These are phyloP conservation scores for Parathielavia appendiculata DNA, from an alignment of 495 filamentous ascomycete genomes.

Conservation along the genomic window DNA sequence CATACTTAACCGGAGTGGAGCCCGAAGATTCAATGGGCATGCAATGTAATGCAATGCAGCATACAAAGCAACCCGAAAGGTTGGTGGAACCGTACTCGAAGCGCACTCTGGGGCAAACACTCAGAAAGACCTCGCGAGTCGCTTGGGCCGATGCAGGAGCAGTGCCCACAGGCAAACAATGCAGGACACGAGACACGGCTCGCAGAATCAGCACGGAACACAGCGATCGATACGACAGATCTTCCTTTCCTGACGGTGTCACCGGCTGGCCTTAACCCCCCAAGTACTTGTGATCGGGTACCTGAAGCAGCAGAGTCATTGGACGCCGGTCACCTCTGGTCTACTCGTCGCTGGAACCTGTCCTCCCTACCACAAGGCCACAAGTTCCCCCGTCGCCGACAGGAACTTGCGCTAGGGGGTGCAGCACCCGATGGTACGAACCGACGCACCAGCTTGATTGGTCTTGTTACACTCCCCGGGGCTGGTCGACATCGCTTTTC, in stretches of 20 bases:
- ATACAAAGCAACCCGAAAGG: not conserved
- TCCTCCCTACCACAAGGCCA: conserved; percentile 1
- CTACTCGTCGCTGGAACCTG: not conserved
- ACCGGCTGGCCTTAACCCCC: conserved; percentile 11
- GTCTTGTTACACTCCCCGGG: not conserved
- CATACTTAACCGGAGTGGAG: too few species aligned
- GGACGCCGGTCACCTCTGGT: conserved; percentile 8
- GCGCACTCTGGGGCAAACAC: not conserved
- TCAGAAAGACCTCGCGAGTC: not conserved
- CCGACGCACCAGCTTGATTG: not conserved
- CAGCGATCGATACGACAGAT: not conserved
- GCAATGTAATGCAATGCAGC: conserved; percentile 5
- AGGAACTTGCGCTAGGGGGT: not conserved
- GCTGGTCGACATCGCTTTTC: not conserved
- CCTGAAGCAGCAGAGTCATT: conserved; percentile 14
- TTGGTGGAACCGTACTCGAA: not conserved
- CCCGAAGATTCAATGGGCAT: conserved; percentile 1
- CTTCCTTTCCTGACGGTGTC: conserved; percentile 1
- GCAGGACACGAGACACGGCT: too few species aligned
- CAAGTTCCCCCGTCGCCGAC: not conserved
- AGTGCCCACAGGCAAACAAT: too few species aligned
- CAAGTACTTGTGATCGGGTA: too few species aligned
- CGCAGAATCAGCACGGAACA: not conserved
- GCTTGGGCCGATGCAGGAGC: too few species aligned
- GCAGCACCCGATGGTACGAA: conserved; percentile 9